Evolutionary conservation across 208 protist genomes (phyloP).

Genomic region (Trichomonas vaginalis): DNA sequence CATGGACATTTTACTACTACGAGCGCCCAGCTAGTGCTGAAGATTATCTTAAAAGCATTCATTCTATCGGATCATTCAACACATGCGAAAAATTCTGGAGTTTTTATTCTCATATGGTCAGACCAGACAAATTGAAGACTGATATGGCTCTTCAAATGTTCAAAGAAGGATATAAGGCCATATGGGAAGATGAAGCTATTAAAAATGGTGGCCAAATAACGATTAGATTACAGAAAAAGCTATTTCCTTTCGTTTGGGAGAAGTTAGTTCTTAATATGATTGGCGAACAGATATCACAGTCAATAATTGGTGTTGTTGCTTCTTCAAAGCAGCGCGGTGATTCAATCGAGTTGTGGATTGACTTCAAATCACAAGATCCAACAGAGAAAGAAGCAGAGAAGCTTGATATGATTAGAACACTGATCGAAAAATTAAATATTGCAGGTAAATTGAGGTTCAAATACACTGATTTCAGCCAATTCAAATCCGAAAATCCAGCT

Average conservation of each 20-base stretch:
- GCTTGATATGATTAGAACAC: not conserved
- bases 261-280: not conserved
- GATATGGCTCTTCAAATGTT: not conserved
- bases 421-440: not conserved
- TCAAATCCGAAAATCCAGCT: not conserved
- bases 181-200: slow-evolving; percentile 10
- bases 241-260: not conserved
- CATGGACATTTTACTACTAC: not conserved
- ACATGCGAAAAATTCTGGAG: not conserved
- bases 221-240: not conserved
- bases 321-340: not conserved
- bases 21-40: not conserved
- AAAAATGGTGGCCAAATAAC: not conserved
- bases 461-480: not conserved
- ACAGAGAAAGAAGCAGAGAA: not conserved
- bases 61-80: not conserved
- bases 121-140: not conserved
- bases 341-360: not conserved
- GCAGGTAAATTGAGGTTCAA: not conserved
- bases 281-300: not conserved
- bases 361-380: not conserved
- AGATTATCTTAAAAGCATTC: not conserved
- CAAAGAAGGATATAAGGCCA: not conserved
- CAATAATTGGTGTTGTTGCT: not conserved
- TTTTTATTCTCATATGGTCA: not conserved